Evolutionary conservation across 2,329 filamentous ascomycete genomes (phyloP).

Genomic region (Colletotrichum sp.): DNA sequence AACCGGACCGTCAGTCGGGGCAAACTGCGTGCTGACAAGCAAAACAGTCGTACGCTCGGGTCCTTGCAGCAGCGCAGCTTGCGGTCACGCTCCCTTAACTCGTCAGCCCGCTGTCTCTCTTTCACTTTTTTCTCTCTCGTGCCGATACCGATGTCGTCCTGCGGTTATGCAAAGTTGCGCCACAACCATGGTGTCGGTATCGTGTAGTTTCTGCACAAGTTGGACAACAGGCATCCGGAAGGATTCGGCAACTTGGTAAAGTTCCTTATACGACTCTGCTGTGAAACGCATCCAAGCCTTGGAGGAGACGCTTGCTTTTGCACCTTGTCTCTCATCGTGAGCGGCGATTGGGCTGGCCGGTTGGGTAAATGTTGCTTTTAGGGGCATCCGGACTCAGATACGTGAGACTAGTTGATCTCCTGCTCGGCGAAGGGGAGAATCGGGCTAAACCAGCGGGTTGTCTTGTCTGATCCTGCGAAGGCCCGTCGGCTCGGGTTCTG

Average conservation of each 20-base stretch:
- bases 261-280: not conserved
- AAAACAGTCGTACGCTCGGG: not conserved
- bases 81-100: not conserved
- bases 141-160: not conserved
- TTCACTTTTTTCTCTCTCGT: not conserved
- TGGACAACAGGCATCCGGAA: not conserved
- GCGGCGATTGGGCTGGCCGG: not conserved
- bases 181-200: constrained; percentile 23
- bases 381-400: not conserved
- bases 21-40: not conserved
- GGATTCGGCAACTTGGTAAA: not conserved
- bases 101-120: not conserved
- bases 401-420: not conserved
- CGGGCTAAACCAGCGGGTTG: not conserved
- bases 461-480: not conserved
- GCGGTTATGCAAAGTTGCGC: constrained; percentile 21
- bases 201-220: not conserved
- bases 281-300: constrained; percentile 6
- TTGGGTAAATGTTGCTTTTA: not conserved
- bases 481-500: not conserved
- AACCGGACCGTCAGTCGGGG: not conserved
- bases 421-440: not conserved
- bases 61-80: constrained; percentile 19
- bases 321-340: not conserved
- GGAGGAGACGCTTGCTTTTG: constrained; percentile 1